Evolutionary conservation across 768 basidiomycete genomes (phyloP), one percentile per base, ranked within the genome.

Genomic region (Leccinellum luteum): DNA sequence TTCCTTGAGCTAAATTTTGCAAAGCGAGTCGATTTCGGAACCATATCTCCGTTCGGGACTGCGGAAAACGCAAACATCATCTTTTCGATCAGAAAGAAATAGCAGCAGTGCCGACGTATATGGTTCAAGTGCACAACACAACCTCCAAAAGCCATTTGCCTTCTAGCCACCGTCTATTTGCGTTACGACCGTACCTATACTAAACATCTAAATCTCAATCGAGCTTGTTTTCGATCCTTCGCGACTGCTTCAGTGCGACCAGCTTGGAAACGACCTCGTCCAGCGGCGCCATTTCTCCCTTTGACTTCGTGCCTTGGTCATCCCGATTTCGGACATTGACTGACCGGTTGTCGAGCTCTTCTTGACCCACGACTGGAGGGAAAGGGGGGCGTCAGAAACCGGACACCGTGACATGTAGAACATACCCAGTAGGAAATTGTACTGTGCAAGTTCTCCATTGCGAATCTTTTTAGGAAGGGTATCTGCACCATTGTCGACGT

Each of bases 311-410:
- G 21, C 91, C 93, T 32, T 89, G 83, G 64, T 98, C 94, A 71
- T 98, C 96, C 34, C 97, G 86, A 73, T 98, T 98, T 58, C 96
- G 85, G 17, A 98, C 86, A 68, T 99, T 98, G 62, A 98, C 97
- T 6, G 96, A 92, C 43, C 82, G 82, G 45, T 81, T 78, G 58
- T 93, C 88, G 55, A 92, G 75, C 74, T 99, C 97, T 62, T 94
- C 90, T 67, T 95, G 88, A 28, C 97, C 97, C 55, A 98, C 96
- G 58, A 98, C 96, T 97, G 64, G 15, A 53, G n/a, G 6, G 6
- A 31, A 31, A 31, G 31, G 12, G 31, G 27, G 17, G 54, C 14
- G 6, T 25, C 15, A 43, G 38, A 9, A 52, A 54, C 35, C 14
- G 10, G 53, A 13, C 47, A 51, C 53, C 62, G 48, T 47, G 23